phyloP scores from a whole-genome alignment of 2,329 filamentous ascomycete genomes.

The Aspergillus fijiensis region DNA sequence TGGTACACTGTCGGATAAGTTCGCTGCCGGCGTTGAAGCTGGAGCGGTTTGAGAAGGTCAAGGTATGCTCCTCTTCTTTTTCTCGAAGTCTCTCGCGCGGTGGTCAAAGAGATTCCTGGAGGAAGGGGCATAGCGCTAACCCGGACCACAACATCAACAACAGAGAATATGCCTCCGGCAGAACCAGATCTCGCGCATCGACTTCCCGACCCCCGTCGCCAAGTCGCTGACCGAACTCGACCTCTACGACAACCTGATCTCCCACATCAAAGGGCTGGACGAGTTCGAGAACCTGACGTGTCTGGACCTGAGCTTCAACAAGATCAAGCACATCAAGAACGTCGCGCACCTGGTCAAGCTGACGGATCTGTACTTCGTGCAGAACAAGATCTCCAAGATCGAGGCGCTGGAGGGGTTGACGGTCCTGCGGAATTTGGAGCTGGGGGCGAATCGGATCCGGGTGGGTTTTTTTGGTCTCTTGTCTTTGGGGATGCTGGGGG shows the following conservation, averaged over 20 bases:
- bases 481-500: background rate
- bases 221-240: conserved; percentile 78
- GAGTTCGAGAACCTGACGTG: conserved; percentile 70
- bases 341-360: conserved; percentile 74
- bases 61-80: conserved; percentile 41
- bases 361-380: conserved; percentile 84
- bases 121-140: no score
- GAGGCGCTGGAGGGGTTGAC: conserved; percentile 76
- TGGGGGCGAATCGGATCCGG: conserved; percentile 88
- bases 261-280: conserved; percentile 81
- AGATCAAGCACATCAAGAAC: conserved; percentile 97
- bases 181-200: conserved; percentile 80
- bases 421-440: conserved; percentile 77
- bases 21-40: conserved; percentile 77
- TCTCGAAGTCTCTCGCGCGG: no score
- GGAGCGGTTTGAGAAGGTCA: conserved; percentile 74
- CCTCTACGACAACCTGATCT: conserved; percentile 93
- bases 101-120: no score
- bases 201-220: conserved; percentile 67
- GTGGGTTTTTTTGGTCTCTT: conserved; percentile 31
- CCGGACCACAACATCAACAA: no score
- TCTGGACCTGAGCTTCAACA: conserved; percentile 96
- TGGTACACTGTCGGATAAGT: conserved; percentile 80
- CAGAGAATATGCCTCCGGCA: conserved; percentile 83
- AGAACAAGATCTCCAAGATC: conserved; percentile 88